These are phyloP conservation scores for Russula brevipes DNA, from an alignment of 768 basidiomycete species.

Conservation along the genomic window DNA sequence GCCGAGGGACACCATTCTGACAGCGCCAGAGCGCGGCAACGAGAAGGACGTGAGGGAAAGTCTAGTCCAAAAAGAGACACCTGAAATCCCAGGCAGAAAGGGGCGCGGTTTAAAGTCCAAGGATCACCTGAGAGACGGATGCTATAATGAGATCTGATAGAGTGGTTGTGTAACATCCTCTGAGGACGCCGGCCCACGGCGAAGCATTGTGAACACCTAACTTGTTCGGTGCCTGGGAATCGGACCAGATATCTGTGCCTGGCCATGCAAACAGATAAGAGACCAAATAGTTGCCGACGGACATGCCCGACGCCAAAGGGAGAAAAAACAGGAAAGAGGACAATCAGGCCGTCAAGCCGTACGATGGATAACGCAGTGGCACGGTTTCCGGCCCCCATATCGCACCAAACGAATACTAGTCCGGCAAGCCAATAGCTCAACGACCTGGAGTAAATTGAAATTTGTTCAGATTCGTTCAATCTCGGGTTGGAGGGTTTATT, in stretches of 20 bases:
- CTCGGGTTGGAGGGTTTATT: too few relatives aligned
- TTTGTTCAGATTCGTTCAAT: too few relatives aligned
- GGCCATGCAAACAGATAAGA: constrained; percentile 6
- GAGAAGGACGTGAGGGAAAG: background rate
- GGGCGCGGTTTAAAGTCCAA: background rate
- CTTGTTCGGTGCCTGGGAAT: background rate
- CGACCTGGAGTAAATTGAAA: too few relatives aligned
- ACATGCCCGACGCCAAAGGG: background rate
- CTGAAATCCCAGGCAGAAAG: background rate
- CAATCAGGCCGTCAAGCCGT: too few relatives aligned
- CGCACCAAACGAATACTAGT: too few relatives aligned
- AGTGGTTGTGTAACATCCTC: background rate
- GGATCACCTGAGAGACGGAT: background rate
- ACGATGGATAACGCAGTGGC: too few relatives aligned
- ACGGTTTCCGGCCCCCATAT: background rate
- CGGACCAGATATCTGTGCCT: background rate
- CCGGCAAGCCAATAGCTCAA: too few relatives aligned
- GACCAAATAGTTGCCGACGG: background rate
- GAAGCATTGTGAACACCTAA: background rate
- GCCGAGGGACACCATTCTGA: background rate
- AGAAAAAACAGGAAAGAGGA: background rate
- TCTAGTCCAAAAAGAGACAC: background rate
- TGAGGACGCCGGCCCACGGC: background rate
- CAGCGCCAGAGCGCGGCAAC: background rate
- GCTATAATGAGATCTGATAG: background rate